These are phyloP conservation scores for Beauveria medogensis DNA, from an alignment of 2,329 filamentous ascomycete species.

Conservation along the genomic window DNA sequence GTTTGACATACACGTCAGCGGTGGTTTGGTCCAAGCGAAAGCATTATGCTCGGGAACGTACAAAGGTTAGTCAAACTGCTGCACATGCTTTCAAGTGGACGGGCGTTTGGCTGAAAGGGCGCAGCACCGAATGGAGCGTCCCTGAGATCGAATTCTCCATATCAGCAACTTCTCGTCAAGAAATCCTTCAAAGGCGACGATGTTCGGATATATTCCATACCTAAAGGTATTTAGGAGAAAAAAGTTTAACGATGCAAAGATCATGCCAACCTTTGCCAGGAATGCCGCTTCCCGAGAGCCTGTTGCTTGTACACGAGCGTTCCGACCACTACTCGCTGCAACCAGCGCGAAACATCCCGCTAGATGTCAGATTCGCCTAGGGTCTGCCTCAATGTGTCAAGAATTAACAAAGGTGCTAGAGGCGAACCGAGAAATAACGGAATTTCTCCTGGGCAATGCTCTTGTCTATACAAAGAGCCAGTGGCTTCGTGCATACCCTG, in stretches of 20 bases:
- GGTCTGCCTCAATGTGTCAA: too few species aligned
- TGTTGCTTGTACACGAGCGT: slow-evolving; percentile 18
- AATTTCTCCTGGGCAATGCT: slow-evolving; percentile 8
- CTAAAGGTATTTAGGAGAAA: slow-evolving; percentile 8
- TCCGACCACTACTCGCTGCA: slow-evolving; percentile 18
- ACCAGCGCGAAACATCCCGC: slow-evolving; percentile 13
- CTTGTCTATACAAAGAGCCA: slow-evolving; percentile 7
- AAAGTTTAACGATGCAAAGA: background rate
- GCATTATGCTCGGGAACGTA: slow-evolving; percentile 10
- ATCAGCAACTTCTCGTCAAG: slow-evolving; percentile 15
- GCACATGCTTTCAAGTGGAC: too few species aligned
- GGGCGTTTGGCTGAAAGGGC: background rate
- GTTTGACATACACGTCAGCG: background rate
- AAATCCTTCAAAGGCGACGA: slow-evolving; percentile 12
- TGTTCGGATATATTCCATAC: slow-evolving; percentile 14
- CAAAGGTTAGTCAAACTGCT: slow-evolving; percentile 1
- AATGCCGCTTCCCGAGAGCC: slow-evolving; percentile 14
- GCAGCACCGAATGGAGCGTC: slow-evolving; percentile 18
- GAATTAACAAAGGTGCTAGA: background rate
- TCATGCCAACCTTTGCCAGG: slow-evolving; percentile 6
- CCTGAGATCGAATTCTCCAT: slow-evolving; percentile 15
- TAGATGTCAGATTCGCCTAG: slow-evolving; percentile 4
- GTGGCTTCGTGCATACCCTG: slow-evolving; percentile 12
- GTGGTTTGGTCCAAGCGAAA: slow-evolving; percentile 7
- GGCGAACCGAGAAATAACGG: slow-evolving; percentile 12